A percentile compares a stretch with the other conserved stretches of the same genome.
Evolutionary conservation across 768 basidiomycete genomes (phyloP).

Genomic region (Kwoniella sp.): DNA sequence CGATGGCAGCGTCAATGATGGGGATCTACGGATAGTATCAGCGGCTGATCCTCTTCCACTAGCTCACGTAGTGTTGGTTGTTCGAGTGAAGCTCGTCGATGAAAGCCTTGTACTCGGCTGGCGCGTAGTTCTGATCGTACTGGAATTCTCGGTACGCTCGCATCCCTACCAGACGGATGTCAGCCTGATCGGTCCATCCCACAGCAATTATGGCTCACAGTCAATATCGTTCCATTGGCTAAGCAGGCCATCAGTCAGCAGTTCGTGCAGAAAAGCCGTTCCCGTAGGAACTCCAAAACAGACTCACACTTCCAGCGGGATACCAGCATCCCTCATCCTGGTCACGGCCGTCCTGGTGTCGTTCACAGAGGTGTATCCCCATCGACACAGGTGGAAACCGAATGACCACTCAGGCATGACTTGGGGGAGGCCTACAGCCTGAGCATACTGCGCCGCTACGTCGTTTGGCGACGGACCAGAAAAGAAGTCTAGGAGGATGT

Average conservation of each 20-base stretch:
- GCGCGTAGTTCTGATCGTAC: slow-evolving; percentile 33
- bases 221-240: slow-evolving; percentile 42
- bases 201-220: slow-evolving; percentile 14
- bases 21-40: slow-evolving; percentile 19
- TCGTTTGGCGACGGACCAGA: slow-evolving; percentile 53
- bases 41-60: neutral
- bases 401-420: slow-evolving; percentile 74
- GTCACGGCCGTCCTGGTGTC: slow-evolving; percentile 59
- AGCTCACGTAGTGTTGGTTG: slow-evolving; percentile 42
- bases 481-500: slow-evolving; percentile 54
- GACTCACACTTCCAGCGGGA: slow-evolving; percentile 65
- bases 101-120: slow-evolving; percentile 37
- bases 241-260: neutral
- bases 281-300: too few species aligned
- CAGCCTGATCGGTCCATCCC: neutral
- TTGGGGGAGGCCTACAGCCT: slow-evolving; percentile 63
- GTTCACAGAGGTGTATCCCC: slow-evolving; percentile 57
- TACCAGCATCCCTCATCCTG: slow-evolving; percentile 63
- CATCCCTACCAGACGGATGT: slow-evolving; percentile 14
- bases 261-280: too few species aligned
- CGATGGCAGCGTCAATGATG: slow-evolving; percentile 47
- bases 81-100: slow-evolving; percentile 38
- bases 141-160: slow-evolving; percentile 41
- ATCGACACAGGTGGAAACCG: slow-evolving; percentile 68
- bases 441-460: slow-evolving; percentile 70